phyloP scores from a whole-genome alignment of 73 alveolate genomes.

The Breviolum minutum region DNA sequence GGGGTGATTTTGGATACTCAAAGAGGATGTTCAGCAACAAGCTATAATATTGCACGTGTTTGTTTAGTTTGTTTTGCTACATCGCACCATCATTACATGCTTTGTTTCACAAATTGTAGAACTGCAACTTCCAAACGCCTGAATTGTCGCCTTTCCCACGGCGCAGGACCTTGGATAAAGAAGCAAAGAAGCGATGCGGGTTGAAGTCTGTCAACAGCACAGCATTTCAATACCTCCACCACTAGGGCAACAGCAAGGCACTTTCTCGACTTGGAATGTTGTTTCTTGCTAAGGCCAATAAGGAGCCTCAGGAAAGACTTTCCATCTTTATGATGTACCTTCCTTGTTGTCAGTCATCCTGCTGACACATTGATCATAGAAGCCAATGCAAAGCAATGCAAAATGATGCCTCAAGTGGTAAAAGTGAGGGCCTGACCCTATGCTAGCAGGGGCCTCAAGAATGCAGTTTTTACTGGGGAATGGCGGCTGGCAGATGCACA shows the following conservation, averaged over 20 bases:
- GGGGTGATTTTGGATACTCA: no score
- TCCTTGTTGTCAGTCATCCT: background rate
- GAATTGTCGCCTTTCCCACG: slow-evolving; percentile 20
- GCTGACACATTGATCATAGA: background rate
- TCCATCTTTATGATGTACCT: background rate
- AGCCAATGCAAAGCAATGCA: background rate
- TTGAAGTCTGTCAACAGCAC: background rate
- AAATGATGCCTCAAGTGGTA: background rate
- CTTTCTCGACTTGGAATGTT: slow-evolving; percentile 15
- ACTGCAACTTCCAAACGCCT: background rate
- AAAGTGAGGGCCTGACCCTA: background rate
- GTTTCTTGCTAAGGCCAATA: slow-evolving; percentile 29
- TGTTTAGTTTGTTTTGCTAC: no score
- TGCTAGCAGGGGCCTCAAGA: slow-evolving; percentile 2
- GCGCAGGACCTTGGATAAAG: background rate
- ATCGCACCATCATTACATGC: no score
- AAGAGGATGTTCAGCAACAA: no score
- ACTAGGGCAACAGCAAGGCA: background rate
- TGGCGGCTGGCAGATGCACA: no score
- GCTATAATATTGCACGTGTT: no score
- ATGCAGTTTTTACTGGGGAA: background rate
- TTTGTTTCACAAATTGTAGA: no score
- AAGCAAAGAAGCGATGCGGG: background rate
- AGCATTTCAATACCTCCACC: background rate
- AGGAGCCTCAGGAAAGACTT: background rate